Percentiles rank a stretch among this genome's conserved stretches.
Conservation (phyloP, 176 grass and related monocot species). For the Aegilops tauschii region DNA sequence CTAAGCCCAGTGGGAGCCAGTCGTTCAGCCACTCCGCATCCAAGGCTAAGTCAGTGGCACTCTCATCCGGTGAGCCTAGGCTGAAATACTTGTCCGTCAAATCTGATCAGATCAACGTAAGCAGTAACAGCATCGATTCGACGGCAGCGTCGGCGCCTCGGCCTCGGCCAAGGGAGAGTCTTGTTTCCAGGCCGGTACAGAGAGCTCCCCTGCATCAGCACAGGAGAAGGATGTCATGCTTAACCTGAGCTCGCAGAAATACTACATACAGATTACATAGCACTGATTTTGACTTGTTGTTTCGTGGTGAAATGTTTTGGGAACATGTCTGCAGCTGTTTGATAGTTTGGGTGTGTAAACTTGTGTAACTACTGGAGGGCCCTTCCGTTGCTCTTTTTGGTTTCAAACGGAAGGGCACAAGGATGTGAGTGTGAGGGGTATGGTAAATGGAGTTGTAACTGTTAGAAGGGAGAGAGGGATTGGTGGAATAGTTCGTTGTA, state of each 20-base stretch:
- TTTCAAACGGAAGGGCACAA: constrained; percentile 42
- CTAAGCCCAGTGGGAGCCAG: constrained; percentile 28
- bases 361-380: constrained; percentile 28
- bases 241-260: constrained; percentile 36
- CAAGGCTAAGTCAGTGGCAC: constrained; percentile 26
- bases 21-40: constrained; percentile 9
- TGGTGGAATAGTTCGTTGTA: no score
- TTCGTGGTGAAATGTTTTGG: constrained; percentile 17
- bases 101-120: constrained; percentile 43
- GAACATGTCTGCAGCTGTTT: background rate
- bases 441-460: constrained; percentile 14
- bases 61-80: constrained; percentile 18
- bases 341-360: constrained; percentile 16
- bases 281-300: constrained; percentile 34
- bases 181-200: no score
- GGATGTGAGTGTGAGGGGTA: background rate
- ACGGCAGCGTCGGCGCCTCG: constrained; percentile 32
- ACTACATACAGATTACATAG: constrained; percentile 5
- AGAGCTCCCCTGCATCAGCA: constrained; percentile 58
- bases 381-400: constrained; percentile 56
- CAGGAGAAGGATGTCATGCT: constrained; percentile 73
- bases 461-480: no score
- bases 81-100: constrained; percentile 15
- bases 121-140: constrained; percentile 57
- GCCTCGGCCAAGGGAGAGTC: background rate